Evolutionary conservation across 2,329 filamentous ascomycete genomes (phyloP), one percentile per base, ranked within the genome.

Genomic region (Fusarium pininemorale): DNA sequence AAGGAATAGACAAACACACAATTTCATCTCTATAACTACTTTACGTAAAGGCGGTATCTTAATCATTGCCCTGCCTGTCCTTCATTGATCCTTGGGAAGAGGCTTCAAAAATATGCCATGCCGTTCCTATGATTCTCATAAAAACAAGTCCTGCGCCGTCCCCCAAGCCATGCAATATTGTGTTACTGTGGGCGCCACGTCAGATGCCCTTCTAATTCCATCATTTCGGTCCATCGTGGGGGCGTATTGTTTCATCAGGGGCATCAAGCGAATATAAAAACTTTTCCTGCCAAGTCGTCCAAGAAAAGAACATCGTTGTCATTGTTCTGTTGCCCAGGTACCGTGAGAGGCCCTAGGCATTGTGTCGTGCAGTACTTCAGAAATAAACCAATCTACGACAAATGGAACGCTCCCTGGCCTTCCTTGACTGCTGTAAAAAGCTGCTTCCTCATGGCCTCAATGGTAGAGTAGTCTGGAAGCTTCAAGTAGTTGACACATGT

Each of bases 401-500:
- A 87, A 84, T 98, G 96, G 89, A 99, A 99, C 69, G 97, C 96
- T 37, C 96, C 96, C 82, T 99, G 96, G 30, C 96, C 96, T 85
- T 99, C 97, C 82, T 91, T 93, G 81, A 98, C 97, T 32, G 96
- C 97, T 74, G 92, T 92, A 74, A 90, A 91, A 61, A 99, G 87
- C 82, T 94, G 94, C 81, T 92, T 89, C 79, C 89, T 92, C 83
- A 99, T 90, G 58, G 92, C 88, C 4, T 94, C 90, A 71, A 97
- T 85, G 76, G 86, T 91, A 75, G 91, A 96, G 84, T 99, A 99
- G 83, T 99, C 94, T 26, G 96, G 96, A 80, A 99, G 89, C 84
- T 99, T 99, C 79, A 99, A 90, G 82, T 99, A 99, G 83, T 99
- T 99, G 83, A 98, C 96, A 82, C 97, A 99, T 16, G 97, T 99